A percentile compares a stretch with the other conserved stretches of the same genome.
Conservation (phyloP, 169 alveolate genomes). For the Plasmodium ovale region DNA sequence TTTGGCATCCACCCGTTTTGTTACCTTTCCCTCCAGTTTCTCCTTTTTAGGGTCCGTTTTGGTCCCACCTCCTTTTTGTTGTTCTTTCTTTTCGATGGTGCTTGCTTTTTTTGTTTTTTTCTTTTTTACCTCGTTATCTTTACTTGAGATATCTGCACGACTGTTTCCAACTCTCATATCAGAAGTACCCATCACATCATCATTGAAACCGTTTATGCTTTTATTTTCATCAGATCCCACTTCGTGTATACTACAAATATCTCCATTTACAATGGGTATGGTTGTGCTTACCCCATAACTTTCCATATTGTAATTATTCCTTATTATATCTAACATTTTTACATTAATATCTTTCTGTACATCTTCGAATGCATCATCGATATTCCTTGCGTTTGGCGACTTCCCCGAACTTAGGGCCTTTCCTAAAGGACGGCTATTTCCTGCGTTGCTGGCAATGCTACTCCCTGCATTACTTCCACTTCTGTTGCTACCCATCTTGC, state of each 20-base stretch:
- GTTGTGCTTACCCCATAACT: neutral
- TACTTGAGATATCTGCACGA: neutral
- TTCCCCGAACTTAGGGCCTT: neutral
- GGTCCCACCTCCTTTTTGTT: neutral
- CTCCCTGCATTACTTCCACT: neutral
- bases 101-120: slow-evolving; percentile 1
- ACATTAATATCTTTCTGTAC: slow-evolving; percentile 8
- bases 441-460: neutral
- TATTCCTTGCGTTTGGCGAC: no score
- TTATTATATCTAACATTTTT: slow-evolving; percentile 27
- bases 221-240: neutral
- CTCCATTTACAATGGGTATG: slow-evolving; percentile 3
- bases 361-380: slow-evolving; percentile 3
- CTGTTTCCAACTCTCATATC: neutral
- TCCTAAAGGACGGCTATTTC: neutral
- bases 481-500: neutral
- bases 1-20: neutral
- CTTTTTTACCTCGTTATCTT: neutral
- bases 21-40: neutral
- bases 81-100: neutral
- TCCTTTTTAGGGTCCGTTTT: neutral
- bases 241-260: neutral
- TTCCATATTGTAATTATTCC: slow-evolving; percentile 26
- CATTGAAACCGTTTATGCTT: neutral
- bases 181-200: neutral